phyloP scores from a whole-genome alignment of 2,329 filamentous ascomycete species.

The Emmonsia crescens region DNA sequence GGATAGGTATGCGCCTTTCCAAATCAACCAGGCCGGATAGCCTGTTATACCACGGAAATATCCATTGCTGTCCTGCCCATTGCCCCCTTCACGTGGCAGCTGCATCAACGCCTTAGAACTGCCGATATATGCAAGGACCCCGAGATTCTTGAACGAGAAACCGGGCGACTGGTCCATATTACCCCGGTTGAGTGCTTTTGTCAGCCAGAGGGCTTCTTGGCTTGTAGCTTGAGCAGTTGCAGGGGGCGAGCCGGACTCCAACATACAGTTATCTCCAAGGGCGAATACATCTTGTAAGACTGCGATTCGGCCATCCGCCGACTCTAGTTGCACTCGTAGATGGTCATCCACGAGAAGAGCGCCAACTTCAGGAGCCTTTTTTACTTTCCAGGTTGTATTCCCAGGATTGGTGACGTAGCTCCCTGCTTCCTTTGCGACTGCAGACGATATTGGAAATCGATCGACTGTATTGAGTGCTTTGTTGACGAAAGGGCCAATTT shows the following conservation, averaged over 20 bases:
- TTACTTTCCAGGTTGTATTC: conserved; percentile 37
- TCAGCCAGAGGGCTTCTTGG: conserved; percentile 50
- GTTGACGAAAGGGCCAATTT: conserved; percentile 45
- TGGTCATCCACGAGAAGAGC: conserved; percentile 46
- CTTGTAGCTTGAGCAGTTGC: conserved; percentile 50
- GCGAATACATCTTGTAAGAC: conserved; percentile 45
- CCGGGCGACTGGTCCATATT: conserved; percentile 25
- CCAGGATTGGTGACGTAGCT: conserved; percentile 7
- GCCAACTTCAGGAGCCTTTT: conserved; percentile 37
- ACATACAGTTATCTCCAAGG: conserved; percentile 46
- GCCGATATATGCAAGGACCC: conserved; percentile 50
- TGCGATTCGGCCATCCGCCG: conserved; percentile 24
- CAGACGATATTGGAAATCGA: conserved; percentile 11
- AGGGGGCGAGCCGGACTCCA: conserved; percentile 42
- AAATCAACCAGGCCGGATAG: conserved; percentile 32
- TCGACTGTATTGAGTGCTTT: conserved; percentile 26
- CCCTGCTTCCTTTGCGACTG: conserved; percentile 2
- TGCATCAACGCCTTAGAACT: conserved; percentile 49
- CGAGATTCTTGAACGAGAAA: conserved; percentile 48
- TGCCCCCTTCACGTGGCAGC: conserved; percentile 23
- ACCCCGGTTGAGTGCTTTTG: conserved; percentile 42
- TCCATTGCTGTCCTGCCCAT: conserved; percentile 14
- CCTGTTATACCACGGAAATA: conserved; percentile 31
- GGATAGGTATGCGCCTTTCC: conserved; percentile 35
- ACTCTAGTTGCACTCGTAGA: conserved; percentile 44